Evolutionary conservation across 495 filamentous ascomycete species (phyloP).

Genomic region (Lasiosphaeria hispida): DNA sequence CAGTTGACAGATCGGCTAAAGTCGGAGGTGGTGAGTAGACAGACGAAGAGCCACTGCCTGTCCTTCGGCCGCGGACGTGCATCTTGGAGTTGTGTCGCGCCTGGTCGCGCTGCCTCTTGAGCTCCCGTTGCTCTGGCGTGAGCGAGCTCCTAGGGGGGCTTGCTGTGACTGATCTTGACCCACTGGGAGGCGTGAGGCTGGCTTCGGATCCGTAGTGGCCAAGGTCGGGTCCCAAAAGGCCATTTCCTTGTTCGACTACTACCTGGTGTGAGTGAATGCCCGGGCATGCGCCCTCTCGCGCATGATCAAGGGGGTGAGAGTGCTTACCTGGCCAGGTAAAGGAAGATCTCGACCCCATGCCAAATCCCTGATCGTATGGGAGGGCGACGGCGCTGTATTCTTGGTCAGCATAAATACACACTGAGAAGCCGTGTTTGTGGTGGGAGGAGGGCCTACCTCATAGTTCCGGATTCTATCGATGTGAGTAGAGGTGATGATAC

Average conservation of each 20-base stretch:
- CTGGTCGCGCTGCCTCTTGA: constrained; percentile 49
- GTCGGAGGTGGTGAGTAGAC: constrained; percentile 41
- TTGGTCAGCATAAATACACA: constrained; percentile 12
- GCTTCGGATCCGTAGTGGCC: constrained; percentile 39
- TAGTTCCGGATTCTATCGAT: constrained; percentile 30
- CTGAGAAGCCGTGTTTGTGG: not conserved
- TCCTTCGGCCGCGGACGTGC: constrained; percentile 36
- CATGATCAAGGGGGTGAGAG: not conserved
- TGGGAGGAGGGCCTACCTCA: constrained; percentile 39
- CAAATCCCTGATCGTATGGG: constrained; percentile 43
- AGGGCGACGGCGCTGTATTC: constrained; percentile 43
- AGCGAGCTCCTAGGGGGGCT: constrained; percentile 46
- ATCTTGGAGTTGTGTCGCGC: constrained; percentile 43
- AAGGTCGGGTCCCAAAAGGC: constrained; percentile 41
- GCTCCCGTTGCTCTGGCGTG: constrained; percentile 47
- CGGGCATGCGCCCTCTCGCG: not conserved
- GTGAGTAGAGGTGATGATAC: constrained; percentile 30
- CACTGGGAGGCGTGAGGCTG: constrained; percentile 44
- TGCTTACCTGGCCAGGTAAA: constrained; percentile 42
- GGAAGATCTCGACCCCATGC: constrained; percentile 44
- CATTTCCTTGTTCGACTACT: constrained; percentile 37
- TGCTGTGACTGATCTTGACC: constrained; percentile 44
- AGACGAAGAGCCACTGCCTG: constrained; percentile 41
- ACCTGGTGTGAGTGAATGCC: constrained; percentile 16
- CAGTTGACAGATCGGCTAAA: constrained; percentile 39